Evolutionary conservation across 1,284 basidiomycete species (phyloP), one percentile per base, ranked within the genome.

Genomic region (Cystobasidium pallidum): DNA sequence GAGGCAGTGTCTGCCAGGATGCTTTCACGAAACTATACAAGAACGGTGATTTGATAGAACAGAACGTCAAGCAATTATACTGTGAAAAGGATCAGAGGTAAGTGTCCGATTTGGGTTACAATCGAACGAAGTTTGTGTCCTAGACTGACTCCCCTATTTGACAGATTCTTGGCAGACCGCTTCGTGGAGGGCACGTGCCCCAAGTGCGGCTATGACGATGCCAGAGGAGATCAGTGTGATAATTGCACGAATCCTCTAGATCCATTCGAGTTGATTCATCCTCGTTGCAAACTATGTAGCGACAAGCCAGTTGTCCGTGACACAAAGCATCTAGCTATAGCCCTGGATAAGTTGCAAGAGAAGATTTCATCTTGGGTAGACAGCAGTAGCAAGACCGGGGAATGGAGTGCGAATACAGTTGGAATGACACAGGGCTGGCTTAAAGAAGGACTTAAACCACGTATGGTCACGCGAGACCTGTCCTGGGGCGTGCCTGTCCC

Each of bases 171-270:
- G 47, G 94, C 94, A 19, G 94, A 97, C 83, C 90, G 94, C 68
- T 97, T 91, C 81, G 93, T 97, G 0, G 94, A 96, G 81, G 94
- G 94, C 15, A 91, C 86, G 58, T 97, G 94, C 81, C 94, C 94
- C 1, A 86, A 94, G 81, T 97, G 94, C 80, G 86, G 86, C 67
- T 92, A 89, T 75, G 89, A 92, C 74, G 91, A 98, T 77, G 96
- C 95, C 45, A 90, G 96, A 57, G 96, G 96, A 11, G 96, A 99
- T 81, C 96, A 99, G 84, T 99, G 96, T 82, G 96, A 99, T 82
- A 86, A 88, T 73, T 99, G 96, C 80, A 88, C 90, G 51, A 87
- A 93, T 75, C 96, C 95, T 8, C 87, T 96, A 66, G 84, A 85
- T 41, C 91, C 94, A 1, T 87, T 95, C 73, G 94, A 97, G 78